These are phyloP conservation scores for Allium sativum DNA, from an alignment of 106 monocot genomes.

Conservation along the genomic window DNA sequence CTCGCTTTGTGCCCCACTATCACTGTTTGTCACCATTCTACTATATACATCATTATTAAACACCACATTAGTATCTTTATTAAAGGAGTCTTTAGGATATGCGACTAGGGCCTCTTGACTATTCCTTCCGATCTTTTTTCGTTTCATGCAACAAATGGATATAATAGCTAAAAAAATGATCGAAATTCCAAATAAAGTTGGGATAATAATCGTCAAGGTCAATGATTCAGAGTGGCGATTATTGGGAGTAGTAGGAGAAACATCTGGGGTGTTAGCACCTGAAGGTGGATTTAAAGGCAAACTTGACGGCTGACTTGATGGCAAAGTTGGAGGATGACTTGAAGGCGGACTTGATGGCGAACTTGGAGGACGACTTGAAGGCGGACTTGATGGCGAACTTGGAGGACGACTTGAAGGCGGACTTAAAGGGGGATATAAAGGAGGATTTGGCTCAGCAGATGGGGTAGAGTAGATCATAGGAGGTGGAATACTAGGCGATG, in stretches of 20 bases:
- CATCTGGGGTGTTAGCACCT: not conserved
- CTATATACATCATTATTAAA: slow-evolving; percentile 14
- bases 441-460: no score
- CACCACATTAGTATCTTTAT: slow-evolving; percentile 30
- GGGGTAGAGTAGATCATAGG: not conserved
- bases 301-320: not conserved
- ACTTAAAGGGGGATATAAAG: not conserved
- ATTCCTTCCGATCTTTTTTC: slow-evolving; percentile 5
- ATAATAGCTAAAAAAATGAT: slow-evolving; percentile 10
- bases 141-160: slow-evolving; percentile 8
- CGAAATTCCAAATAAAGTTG: slow-evolving; percentile 11
- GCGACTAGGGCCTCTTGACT: slow-evolving; percentile 26
- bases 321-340: not conserved
- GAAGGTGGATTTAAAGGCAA: not conserved
- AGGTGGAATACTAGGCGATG: slow-evolving; percentile 4
- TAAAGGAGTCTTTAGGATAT: slow-evolving; percentile 31
- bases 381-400: not conserved
- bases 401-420: not conserved
- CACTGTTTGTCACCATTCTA: slow-evolving; percentile 3
- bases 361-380: not conserved
- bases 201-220: slow-evolving; percentile 10
- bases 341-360: not conserved
- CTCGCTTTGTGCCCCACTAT: slow-evolving; percentile 18
- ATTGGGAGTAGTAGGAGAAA: not conserved
- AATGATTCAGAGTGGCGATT: not conserved